Conservation (phyloP, 768 basidiomycete species). For the Clavaria fumosa region DNA sequence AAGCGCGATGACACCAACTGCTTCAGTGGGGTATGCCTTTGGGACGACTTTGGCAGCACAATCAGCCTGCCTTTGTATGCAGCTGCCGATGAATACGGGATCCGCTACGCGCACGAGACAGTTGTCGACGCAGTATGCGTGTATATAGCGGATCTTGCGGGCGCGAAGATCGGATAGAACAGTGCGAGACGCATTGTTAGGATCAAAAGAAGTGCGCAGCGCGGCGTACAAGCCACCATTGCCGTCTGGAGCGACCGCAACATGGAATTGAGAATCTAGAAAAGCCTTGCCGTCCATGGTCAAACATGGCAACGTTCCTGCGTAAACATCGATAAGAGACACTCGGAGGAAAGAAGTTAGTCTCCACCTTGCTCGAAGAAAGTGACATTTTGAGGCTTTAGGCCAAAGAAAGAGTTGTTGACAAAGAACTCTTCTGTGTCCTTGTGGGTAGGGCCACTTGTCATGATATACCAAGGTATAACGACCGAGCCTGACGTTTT, state of each 20-base stretch:
- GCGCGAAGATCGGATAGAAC: conserved; percentile 72
- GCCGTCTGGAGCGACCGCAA: conserved; percentile 96
- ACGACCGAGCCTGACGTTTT: conserved; percentile 46
- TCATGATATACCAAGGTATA: conserved; percentile 99
- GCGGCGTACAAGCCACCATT: conserved; percentile 97
- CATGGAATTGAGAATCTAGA: conserved; percentile 57
- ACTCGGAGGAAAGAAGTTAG: conserved; percentile 2
- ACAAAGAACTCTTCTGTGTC: conserved; percentile 81
- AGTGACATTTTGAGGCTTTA: conserved; percentile 64
- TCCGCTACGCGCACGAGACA: conserved; percentile 96
- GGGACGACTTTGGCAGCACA: conserved; percentile 96
- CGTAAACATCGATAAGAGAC: neutral
- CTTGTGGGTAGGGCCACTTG: conserved; percentile 83
- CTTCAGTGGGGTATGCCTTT: conserved; percentile 72
- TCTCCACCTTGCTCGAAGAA: conserved; percentile 93
- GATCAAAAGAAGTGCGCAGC: conserved; percentile 59
- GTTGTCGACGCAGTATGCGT: conserved; percentile 97
- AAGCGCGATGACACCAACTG: conserved; percentile 87
- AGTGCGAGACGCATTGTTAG: conserved; percentile 40
- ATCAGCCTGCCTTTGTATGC: conserved; percentile 75
- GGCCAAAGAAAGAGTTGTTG: conserved; percentile 66
- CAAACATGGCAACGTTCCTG: conserved; percentile 91
- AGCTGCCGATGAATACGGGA: conserved; percentile 92
- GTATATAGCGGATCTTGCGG: conserved; percentile 75
- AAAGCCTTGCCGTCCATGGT: conserved; percentile 89